Percentiles rank a stretch among this genome's conserved stretches.
Evolutionary conservation across 1,139 yeast species (phyloP).

Genomic region (Yamadazyma triangularis): DNA sequence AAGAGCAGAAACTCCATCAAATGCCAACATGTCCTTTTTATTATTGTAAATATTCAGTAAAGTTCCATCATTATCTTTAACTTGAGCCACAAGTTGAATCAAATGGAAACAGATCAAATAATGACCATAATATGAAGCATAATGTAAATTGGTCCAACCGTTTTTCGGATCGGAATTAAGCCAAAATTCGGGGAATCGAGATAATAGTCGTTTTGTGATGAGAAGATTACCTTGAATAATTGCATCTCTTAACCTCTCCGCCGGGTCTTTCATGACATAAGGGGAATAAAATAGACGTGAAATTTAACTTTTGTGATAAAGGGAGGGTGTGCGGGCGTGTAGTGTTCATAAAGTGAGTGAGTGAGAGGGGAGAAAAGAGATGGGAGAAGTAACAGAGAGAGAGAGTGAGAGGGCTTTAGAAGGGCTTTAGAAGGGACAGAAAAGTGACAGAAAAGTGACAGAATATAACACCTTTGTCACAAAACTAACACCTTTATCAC

Average conservation of each 20-base stretch:
- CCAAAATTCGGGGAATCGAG: constrained; percentile 72
- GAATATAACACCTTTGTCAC: no score
- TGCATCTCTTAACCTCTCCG: constrained; percentile 68
- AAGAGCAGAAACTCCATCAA: constrained; percentile 66
- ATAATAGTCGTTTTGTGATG: constrained; percentile 66
- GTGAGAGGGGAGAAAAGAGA: no score
- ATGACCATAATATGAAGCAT: constrained; percentile 78
- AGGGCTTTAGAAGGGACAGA: not conserved
- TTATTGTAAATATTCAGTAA: constrained; percentile 15
- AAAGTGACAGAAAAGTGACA: no score
- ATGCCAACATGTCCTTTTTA: constrained; percentile 44
- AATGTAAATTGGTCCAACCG: constrained; percentile 91
- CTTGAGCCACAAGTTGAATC: constrained; percentile 29
- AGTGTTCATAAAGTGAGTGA: no score
- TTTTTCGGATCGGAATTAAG: constrained; percentile 66
- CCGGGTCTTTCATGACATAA: constrained; percentile 54
- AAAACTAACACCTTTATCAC: no score
- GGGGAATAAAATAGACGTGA: no score
- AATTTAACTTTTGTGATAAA: no score
- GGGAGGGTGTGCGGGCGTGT: no score
- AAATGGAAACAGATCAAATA: constrained; percentile 69
- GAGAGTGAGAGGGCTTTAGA: not conserved
- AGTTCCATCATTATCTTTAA: constrained; percentile 9
- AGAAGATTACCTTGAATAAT: constrained; percentile 66
- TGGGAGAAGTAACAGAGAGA: no score